Evolutionary conservation across 2,329 filamentous ascomycete species (phyloP).

Genomic region (Fusarium hainanense): DNA sequence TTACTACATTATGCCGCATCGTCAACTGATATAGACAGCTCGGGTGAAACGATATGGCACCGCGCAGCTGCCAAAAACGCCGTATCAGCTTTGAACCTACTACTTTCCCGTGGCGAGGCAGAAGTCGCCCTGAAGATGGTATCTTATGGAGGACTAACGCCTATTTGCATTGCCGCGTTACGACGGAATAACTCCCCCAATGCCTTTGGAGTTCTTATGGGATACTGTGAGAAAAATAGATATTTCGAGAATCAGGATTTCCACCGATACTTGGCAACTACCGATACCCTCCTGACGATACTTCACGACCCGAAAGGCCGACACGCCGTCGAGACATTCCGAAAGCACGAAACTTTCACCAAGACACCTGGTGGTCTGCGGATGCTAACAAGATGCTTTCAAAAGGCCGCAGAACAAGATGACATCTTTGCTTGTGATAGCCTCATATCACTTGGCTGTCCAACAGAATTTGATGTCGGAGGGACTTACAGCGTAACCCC

Average conservation of each 20-base stretch:
- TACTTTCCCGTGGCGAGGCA: neutral
- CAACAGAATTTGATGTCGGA: neutral
- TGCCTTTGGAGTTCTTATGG: neutral
- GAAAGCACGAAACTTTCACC: neutral
- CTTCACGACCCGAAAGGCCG: fast-evolving
- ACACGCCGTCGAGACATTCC: neutral
- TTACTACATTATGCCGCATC: neutral
- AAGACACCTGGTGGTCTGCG: neutral
- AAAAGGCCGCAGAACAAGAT: too few species aligned
- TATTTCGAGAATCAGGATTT: neutral
- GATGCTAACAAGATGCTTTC: neutral
- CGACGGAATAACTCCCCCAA: fast-evolving
- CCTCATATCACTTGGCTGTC: neutral
- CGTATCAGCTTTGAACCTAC: fast-evolving
- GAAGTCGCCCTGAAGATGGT: neutral
- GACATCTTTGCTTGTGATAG: neutral
- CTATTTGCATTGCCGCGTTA: neutral
- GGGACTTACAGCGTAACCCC: neutral
- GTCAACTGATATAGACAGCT: neutral
- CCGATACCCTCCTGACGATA: neutral
- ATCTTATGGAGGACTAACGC: neutral
- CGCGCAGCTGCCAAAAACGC: fast-evolving
- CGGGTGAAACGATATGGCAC: neutral
- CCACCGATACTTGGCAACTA: fast-evolving
- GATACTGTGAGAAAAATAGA: fast-evolving